phyloP scores from a whole-genome alignment of 2,329 filamentous ascomycete species.

The Venturia asperata region DNA sequence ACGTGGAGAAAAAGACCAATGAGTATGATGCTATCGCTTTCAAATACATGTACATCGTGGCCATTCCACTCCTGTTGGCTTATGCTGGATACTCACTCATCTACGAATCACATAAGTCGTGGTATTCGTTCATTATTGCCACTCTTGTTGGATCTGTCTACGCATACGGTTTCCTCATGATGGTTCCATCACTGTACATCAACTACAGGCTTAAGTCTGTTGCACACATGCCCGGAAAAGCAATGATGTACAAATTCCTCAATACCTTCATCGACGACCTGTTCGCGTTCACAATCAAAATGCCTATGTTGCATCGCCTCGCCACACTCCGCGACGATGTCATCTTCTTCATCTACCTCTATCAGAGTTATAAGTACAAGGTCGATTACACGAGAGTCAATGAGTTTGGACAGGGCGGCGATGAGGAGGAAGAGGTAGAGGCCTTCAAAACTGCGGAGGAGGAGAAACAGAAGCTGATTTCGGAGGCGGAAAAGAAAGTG shows the following conservation, averaged over 20 bases:
- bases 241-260: conserved; percentile 97
- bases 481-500: neutral
- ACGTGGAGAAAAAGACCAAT: conserved; percentile 95
- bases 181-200: conserved; percentile 96
- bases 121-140: conserved; percentile 94
- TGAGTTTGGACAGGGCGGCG: conserved; percentile 97
- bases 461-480: neutral
- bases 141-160: conserved; percentile 95
- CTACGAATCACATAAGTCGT: conserved; percentile 94
- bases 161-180: conserved; percentile 98
- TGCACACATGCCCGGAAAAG: conserved; percentile 92
- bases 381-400: conserved; percentile 89
- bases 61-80: conserved; percentile 78
- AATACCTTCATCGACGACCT: conserved; percentile 99
- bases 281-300: conserved; percentile 98
- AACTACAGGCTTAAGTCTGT: conserved; percentile 91
- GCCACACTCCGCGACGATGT: conserved; percentile 91
- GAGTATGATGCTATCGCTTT: conserved; percentile 98
- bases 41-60: conserved; percentile 89
- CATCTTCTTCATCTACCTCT: conserved; percentile 97
- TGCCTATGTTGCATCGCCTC: conserved; percentile 87
- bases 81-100: conserved; percentile 88
- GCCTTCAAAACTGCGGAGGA: conserved; percentile 23
- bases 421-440: conserved; percentile 62
- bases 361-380: conserved; percentile 89